Conservation (phyloP, 371 early-diverging fungal species). For the Mucor irregularis region DNA sequence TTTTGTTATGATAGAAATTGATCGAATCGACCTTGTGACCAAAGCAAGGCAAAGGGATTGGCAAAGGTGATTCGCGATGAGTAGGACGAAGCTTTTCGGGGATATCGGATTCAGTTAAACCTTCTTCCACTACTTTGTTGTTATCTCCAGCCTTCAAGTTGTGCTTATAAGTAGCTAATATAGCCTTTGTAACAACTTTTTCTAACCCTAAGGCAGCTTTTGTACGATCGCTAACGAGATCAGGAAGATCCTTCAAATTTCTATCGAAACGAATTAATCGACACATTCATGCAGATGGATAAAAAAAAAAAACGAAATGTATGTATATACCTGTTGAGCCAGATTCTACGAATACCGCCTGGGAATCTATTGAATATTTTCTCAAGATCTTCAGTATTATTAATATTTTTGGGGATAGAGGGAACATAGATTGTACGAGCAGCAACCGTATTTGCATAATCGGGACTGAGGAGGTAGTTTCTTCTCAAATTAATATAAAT, state of each 20-base stretch:
- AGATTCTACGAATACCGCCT: constrained; percentile 72
- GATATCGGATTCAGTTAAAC: constrained; percentile 22
- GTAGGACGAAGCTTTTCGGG: constrained; percentile 59
- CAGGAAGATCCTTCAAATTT: constrained; percentile 51
- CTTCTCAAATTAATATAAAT: constrained; percentile 71
- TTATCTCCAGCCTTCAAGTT: constrained; percentile 21
- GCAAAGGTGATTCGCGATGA: constrained; percentile 57
- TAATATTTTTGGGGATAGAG: constrained; percentile 53
- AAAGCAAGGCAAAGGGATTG: constrained; percentile 39
- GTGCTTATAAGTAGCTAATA: constrained; percentile 49
- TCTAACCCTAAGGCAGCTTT: constrained; percentile 55
- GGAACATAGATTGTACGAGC: constrained; percentile 70
- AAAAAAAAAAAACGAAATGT: not conserved
- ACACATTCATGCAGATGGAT: not conserved
- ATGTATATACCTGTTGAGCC: constrained; percentile 58
- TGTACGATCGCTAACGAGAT: constrained; percentile 59
- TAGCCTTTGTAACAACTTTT: constrained; percentile 47
- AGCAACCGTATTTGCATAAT: constrained; percentile 59
- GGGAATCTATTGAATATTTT: constrained; percentile 68
- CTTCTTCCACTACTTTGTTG: constrained; percentile 13
- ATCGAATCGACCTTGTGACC: constrained; percentile 76
- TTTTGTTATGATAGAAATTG: constrained; percentile 53
- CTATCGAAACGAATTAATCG: constrained; percentile 19
- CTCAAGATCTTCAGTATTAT: constrained; percentile 45
- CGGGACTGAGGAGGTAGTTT: constrained; percentile 58